phyloP scores from a whole-genome alignment of 192 early-diverging fungal genomes.

The Gigaspora rosea region DNA sequence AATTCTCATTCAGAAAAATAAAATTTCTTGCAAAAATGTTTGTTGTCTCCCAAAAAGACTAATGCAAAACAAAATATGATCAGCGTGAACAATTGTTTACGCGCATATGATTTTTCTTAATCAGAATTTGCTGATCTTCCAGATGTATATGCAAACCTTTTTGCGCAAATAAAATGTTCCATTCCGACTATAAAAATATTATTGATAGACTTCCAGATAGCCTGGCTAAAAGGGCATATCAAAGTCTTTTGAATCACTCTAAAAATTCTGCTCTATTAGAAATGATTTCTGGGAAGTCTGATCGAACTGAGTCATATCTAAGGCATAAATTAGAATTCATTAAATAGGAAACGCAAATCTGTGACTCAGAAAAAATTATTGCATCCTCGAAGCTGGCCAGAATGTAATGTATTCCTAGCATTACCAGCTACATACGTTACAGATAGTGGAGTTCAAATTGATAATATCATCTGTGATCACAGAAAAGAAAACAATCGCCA shows the following conservation, averaged over 20 bases:
- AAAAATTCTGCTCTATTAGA: not conserved
- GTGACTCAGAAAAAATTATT: too few relatives aligned
- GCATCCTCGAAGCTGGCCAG: not conserved
- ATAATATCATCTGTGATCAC: constrained; percentile 19
- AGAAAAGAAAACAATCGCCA: constrained; percentile 7
- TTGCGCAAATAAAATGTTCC: constrained; percentile 18
- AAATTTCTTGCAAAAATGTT: too few relatives aligned
- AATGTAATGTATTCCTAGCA: not conserved
- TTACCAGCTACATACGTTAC: not conserved
- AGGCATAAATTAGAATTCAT: constrained; percentile 13
- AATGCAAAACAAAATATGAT: too few relatives aligned
- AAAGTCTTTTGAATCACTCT: constrained; percentile 9
- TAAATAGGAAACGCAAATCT: not conserved
- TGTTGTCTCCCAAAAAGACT: too few relatives aligned
- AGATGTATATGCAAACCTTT: constrained; percentile 9
- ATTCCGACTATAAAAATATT: constrained; percentile 9
- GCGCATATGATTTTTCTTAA: too few relatives aligned
- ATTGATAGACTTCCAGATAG: constrained; percentile 6
- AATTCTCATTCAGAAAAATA: too few relatives aligned
- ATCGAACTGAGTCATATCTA: constrained; percentile 19
- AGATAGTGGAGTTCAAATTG: not conserved
- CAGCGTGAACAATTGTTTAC: too few relatives aligned
- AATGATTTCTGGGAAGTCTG: not conserved
- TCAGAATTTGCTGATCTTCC: too few relatives aligned
- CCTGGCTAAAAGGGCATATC: not conserved